phyloP scores from a whole-genome alignment of 2,329 filamentous ascomycete genomes.

The Aspergillus fructus region DNA sequence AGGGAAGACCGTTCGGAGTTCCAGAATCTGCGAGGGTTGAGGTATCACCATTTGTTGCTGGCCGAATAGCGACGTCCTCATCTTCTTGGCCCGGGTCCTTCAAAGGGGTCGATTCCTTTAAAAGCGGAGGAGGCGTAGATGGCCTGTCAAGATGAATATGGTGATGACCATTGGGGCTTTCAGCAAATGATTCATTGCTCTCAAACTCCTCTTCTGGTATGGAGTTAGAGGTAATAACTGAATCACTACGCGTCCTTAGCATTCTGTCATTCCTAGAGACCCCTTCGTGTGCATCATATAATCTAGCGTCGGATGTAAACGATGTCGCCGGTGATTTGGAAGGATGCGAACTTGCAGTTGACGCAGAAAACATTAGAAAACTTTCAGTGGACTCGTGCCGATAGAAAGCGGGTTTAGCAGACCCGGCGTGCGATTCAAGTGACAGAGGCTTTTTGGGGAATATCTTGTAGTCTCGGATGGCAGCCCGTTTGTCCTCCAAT shows the following conservation, averaged over 20 bases:
- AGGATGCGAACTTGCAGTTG: conserved; percentile 56
- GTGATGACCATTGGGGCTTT: conserved; percentile 22
- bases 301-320: conserved; percentile 37
- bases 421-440: conserved; percentile 43
- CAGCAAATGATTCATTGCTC: conserved; percentile 26
- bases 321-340: conserved; percentile 55
- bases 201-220: conserved; percentile 20
- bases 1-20: conserved; percentile 22
- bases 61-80: conserved; percentile 1
- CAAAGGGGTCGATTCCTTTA: conserved; percentile 36
- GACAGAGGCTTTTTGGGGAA: conserved; percentile 51
- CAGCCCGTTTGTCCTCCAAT: conserved; percentile 43
- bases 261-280: conserved; percentile 2
- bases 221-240: conserved; percentile 13
- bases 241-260: conserved; percentile 8
- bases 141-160: conserved; percentile 47
- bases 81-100: conserved; percentile 15
- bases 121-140: conserved; percentile 35
- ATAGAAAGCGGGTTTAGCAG: conserved; percentile 36
- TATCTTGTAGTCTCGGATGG: conserved; percentile 49
- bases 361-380: conserved; percentile 64
- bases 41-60: background rate
- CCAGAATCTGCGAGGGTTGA: conserved; percentile 13
- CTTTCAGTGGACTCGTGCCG: conserved; percentile 62
- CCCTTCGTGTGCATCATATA: conserved; percentile 22